Percentiles rank a stretch among this genome's conserved stretches.
These are phyloP conservation scores for Thozetella sp. DNA, from an alignment of 495 filamentous ascomycete species.

Conservation along the genomic window DNA sequence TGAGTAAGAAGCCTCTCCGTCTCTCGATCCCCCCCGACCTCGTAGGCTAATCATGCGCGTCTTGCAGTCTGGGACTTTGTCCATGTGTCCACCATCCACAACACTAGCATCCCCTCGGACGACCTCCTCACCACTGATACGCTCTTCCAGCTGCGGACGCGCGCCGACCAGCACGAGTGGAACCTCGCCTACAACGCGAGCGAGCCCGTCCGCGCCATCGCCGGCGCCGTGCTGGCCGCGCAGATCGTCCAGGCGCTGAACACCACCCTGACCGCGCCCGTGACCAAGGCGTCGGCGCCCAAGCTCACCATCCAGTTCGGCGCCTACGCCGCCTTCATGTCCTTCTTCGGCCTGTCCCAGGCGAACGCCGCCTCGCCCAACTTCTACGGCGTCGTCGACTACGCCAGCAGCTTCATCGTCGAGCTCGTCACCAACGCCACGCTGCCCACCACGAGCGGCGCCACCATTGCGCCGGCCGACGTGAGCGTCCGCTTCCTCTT, in stretches of 20 bases:
- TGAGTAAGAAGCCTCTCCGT: constrained; percentile 37
- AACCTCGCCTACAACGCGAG: constrained; percentile 59
- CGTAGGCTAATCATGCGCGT: constrained; percentile 22
- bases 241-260: constrained; percentile 67
- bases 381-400: constrained; percentile 72
- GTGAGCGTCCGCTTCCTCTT: constrained; percentile 77
- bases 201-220: constrained; percentile 50
- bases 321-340: constrained; percentile 68
- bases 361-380: constrained; percentile 55
- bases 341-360: constrained; percentile 71
- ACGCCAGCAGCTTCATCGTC: constrained; percentile 69
- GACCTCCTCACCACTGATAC: constrained; percentile 51
- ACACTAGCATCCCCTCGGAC: constrained; percentile 53
- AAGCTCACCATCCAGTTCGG: constrained; percentile 72
- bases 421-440: constrained; percentile 70
- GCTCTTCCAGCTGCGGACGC: constrained; percentile 58
- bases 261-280: constrained; percentile 54
- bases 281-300: constrained; percentile 14
- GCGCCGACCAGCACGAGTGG: constrained; percentile 69
- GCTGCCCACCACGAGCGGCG: constrained; percentile 44
- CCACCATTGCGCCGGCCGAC: constrained; percentile 33
- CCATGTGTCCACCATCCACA: constrained; percentile 75
- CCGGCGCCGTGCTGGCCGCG: constrained; percentile 62
- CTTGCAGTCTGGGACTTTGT: constrained; percentile 69
- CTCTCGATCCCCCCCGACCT: neutral